phyloP scores from a whole-genome alignment of 495 filamentous ascomycete genomes.

The Neurospora tetraspora region DNA sequence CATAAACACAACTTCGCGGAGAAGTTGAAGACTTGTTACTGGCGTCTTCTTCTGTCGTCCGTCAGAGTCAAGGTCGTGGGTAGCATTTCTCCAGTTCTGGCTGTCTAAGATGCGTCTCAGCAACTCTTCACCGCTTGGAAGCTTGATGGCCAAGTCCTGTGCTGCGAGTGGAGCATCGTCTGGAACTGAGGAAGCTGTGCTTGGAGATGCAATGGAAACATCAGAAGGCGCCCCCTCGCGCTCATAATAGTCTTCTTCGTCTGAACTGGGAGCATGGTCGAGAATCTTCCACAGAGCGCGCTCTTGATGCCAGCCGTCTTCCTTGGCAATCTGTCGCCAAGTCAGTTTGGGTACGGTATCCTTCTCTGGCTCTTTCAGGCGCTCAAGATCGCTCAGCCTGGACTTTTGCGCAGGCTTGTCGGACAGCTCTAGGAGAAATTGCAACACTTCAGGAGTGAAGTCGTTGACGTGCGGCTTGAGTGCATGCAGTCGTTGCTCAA shows the following conservation, averaged over 20 bases:
- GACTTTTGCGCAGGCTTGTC: slow-evolving; percentile 67
- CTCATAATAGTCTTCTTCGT: slow-evolving; percentile 38
- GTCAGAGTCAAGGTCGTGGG: slow-evolving; percentile 17
- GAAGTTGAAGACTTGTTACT: slow-evolving; percentile 61
- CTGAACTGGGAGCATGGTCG: slow-evolving; percentile 63
- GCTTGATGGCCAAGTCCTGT: slow-evolving; percentile 23
- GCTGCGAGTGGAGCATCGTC: slow-evolving; percentile 29
- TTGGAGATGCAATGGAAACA: slow-evolving; percentile 26
- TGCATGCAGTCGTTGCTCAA: slow-evolving; percentile 52
- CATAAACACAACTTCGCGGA: slow-evolving; percentile 79
- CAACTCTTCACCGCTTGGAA: slow-evolving; percentile 27
- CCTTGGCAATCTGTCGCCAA: slow-evolving; percentile 66
- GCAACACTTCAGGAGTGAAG: slow-evolving; percentile 70
- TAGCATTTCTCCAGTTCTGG: slow-evolving; percentile 53
- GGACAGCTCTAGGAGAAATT: slow-evolving; percentile 71
- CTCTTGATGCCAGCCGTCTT: slow-evolving; percentile 60
- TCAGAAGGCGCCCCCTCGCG: slow-evolving; percentile 22
- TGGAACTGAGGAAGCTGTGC: slow-evolving; percentile 5
- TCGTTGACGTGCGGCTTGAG: slow-evolving; percentile 42
- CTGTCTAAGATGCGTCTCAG: slow-evolving; percentile 43
- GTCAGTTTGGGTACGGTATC: slow-evolving; percentile 39
- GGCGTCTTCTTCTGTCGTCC: slow-evolving; percentile 30
- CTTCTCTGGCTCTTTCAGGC: slow-evolving; percentile 33
- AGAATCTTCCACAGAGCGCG: slow-evolving; percentile 70
- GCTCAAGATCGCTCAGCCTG: slow-evolving; percentile 49